Percentiles rank a stretch among this genome's conserved stretches.
Conservation (phyloP, 225 moss, liverwort and hornwort species). For the Sphagnum contortum region DNA sequence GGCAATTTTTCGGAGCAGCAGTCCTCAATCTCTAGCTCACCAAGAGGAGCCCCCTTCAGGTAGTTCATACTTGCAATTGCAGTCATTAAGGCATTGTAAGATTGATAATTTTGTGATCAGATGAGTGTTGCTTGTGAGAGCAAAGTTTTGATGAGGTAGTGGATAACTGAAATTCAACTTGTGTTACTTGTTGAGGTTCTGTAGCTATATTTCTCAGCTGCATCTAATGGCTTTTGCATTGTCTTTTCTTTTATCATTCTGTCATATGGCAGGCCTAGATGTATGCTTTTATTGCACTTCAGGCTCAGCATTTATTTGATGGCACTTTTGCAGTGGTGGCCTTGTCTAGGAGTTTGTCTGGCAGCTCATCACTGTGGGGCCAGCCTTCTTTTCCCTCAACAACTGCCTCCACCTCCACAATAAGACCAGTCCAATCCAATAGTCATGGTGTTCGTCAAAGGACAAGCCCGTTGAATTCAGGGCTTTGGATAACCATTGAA, state of each 20-base stretch:
- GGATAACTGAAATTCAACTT: not conserved
- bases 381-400: conserved; percentile 40
- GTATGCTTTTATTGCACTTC: too few species aligned
- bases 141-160: too few species aligned
- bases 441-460: conserved; percentile 33
- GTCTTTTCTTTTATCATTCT: too few species aligned
- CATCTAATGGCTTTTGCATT: not conserved
- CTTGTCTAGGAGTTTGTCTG: conserved; percentile 35
- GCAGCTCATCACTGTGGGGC: conserved; percentile 32
- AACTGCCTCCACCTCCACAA: conserved; percentile 22
- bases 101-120: too few species aligned
- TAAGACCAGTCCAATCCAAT: conserved; percentile 20
- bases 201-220: not conserved
- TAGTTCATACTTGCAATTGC: not conserved
- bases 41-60: conserved; percentile 9
- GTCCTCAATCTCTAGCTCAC: conserved; percentile 2
- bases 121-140: too few species aligned
- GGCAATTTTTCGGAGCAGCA: conserved; percentile 7
- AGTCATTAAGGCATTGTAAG: too few species aligned
- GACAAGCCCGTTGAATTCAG: conserved; percentile 49
- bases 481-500: conserved; percentile 49
- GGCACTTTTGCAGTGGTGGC: conserved; percentile 16
- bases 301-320: not conserved
- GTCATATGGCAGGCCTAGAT: too few species aligned
- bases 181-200: not conserved